Conservation (phyloP, 164 flowering plant genomes). For the Annona squamosa region DNA sequence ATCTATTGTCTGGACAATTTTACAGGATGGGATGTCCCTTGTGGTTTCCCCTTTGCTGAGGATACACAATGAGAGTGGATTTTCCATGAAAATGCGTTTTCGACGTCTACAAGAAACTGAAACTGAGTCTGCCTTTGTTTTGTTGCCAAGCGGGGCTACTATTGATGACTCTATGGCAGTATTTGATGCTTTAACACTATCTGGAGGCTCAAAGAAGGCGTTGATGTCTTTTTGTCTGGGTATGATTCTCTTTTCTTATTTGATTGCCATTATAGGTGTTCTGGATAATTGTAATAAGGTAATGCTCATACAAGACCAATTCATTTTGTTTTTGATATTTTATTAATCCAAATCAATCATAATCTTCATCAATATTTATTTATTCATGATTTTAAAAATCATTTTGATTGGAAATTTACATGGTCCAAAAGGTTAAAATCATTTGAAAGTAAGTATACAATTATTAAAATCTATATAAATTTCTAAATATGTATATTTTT, state of each 20-base stretch:
- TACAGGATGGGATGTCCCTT: conserved; percentile 73
- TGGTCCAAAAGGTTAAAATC: no score
- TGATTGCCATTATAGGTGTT: not conserved
- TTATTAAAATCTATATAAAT: no score
- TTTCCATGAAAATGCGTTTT: conserved; percentile 65
- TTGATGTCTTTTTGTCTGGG: conserved; percentile 74
- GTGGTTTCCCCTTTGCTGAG: conserved; percentile 68
- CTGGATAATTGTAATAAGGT: not conserved
- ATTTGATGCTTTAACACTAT: conserved; percentile 57
- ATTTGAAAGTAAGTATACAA: no score
- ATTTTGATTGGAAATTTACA: no score
- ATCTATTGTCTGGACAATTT: conserved; percentile 7
- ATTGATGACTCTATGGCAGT: conserved; percentile 78
- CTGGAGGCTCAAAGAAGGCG: conserved; percentile 72
- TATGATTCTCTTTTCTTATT: conserved; percentile 19
- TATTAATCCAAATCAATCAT: no score
- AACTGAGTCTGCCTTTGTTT: conserved; percentile 49
- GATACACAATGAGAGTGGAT: conserved; percentile 78
- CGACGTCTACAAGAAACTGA: conserved; percentile 54
- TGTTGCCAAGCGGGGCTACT: conserved; percentile 56
- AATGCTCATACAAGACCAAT: no score
- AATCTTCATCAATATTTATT: no score
- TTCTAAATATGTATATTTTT: no score
- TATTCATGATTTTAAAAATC: no score
- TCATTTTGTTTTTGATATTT: no score